phyloP scores from a whole-genome alignment of 2,329 filamentous ascomycete genomes.

The Canariomyces notabilis region DNA sequence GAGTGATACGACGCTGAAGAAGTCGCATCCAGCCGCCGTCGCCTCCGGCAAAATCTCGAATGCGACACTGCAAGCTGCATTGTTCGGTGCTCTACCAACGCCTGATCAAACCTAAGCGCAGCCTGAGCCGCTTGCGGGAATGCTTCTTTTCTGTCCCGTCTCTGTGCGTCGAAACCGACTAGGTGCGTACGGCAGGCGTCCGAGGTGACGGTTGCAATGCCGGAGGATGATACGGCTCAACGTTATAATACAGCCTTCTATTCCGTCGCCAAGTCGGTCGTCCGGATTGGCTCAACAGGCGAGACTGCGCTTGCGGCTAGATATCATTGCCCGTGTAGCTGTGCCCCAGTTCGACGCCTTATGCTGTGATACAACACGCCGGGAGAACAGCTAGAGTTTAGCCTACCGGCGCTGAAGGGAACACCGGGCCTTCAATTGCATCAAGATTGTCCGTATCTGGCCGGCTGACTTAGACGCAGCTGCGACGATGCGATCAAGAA shows the following conservation, averaged over 20 bases:
- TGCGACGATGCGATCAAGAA: not conserved
- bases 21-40: constrained; percentile 11
- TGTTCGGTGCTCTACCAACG: not conserved
- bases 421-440: not conserved
- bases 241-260: too few relatives aligned
- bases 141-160: not conserved
- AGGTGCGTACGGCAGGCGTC: constrained; percentile 6
- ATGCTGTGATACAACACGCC: not conserved
- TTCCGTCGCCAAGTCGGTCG: not conserved
- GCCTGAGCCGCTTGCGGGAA: constrained; percentile 1
- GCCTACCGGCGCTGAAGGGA: constrained; percentile 5
- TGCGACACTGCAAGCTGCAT: constrained; percentile 17
- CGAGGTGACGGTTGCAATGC: not conserved
- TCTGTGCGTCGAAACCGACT: constrained; percentile 2
- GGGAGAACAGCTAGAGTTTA: constrained; percentile 4
- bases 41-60: constrained; percentile 19
- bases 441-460: constrained; percentile 3
- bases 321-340: not conserved
- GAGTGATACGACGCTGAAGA: constrained; percentile 14
- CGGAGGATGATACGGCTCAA: not conserved
- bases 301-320: constrained; percentile 12
- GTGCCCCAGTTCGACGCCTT: not conserved
- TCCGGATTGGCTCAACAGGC: constrained; percentile 13
- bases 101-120: constrained; percentile 1
- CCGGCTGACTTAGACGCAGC: not conserved